Conservation (phyloP, 139 green algal species). For the Pleodorina starrii region DNA sequence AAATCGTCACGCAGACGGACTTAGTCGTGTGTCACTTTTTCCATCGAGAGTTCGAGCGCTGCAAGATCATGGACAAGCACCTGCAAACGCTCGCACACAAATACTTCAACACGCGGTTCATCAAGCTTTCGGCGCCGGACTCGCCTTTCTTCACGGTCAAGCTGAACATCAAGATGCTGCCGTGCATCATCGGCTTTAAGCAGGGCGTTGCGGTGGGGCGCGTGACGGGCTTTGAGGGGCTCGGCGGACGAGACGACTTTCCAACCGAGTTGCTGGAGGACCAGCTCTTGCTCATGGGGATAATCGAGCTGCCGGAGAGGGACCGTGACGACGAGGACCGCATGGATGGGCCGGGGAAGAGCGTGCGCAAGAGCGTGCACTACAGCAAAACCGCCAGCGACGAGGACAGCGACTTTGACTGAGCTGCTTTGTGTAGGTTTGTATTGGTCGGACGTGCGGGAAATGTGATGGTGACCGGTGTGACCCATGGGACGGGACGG, state of each 20-base stretch:
- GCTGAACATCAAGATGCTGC: constrained; percentile 91
- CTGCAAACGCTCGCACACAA: constrained; percentile 75
- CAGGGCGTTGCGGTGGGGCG: constrained; percentile 84
- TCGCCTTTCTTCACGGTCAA: constrained; percentile 96
- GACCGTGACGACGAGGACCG: constrained; percentile 44
- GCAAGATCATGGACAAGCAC: constrained; percentile 98
- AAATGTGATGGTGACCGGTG: too few relatives aligned
- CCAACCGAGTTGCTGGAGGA: constrained; percentile 72
- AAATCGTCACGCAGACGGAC: constrained; percentile 88
- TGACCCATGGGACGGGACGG: constrained; percentile 21
- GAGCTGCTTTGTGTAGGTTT: not conserved
- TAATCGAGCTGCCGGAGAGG: constrained; percentile 57
- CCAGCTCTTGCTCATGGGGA: constrained; percentile 53
- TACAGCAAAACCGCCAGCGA: constrained; percentile 62
- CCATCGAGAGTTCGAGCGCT: constrained; percentile 96
- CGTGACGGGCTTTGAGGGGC: constrained; percentile 91
- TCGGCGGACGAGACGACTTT: constrained; percentile 89
- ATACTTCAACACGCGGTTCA: constrained; percentile 94
- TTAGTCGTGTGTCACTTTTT: constrained; percentile 94
- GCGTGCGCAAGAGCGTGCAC: constrained; percentile 56
- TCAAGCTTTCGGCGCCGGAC: constrained; percentile 90
- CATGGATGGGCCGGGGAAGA: constrained; percentile 25
- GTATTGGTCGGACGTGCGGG: not conserved
- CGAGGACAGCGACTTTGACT: constrained; percentile 86
- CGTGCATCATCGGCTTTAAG: constrained; percentile 88